phyloP scores from a whole-genome alignment of 1,139 yeast species.

The Debaryomyces coudertii region DNA sequence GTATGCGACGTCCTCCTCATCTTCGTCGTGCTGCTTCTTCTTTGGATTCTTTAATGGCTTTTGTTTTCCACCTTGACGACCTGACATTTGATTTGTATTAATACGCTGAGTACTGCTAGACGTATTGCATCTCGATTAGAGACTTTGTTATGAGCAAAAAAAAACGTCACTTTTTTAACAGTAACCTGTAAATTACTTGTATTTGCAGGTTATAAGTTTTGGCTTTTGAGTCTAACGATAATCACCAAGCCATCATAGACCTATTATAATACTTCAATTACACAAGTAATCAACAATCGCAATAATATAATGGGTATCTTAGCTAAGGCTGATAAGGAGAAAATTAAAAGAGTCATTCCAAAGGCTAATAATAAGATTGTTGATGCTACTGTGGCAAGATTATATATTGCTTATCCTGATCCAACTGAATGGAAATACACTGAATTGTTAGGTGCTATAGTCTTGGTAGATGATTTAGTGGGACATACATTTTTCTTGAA shows the following conservation, averaged over 20 bases:
- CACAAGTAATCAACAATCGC: not conserved
- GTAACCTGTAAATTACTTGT: conserved; percentile 6
- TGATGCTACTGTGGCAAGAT: conserved; percentile 87
- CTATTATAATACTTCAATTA: not conserved
- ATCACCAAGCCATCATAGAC: not conserved
- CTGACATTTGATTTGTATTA: conserved; percentile 50
- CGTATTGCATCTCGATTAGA: not conserved
- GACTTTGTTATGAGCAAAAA: not conserved
- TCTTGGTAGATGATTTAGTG: conserved; percentile 85
- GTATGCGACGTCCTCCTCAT: conserved; percentile 88
- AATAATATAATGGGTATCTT: conserved; percentile 55
- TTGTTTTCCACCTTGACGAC: conserved; percentile 77
- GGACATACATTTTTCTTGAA: conserved; percentile 93
- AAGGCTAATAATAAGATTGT: conserved; percentile 84
- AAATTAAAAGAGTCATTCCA: conserved; percentile 85
- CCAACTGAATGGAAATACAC: conserved; percentile 83
- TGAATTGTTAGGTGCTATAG: conserved; percentile 85
- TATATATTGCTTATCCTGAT: conserved; percentile 89
- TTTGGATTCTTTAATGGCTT: conserved; percentile 71
- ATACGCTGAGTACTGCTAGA: not conserved
- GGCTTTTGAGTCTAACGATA: not conserved
- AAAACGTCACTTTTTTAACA: not conserved
- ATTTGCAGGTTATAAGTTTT: conserved; percentile 6
- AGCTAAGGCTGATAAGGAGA: conserved; percentile 76
- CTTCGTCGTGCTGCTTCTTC: conserved; percentile 71